Evolutionary conservation across 176 grass and related monocot species (phyloP).

Genomic region (Areca catechu): DNA sequence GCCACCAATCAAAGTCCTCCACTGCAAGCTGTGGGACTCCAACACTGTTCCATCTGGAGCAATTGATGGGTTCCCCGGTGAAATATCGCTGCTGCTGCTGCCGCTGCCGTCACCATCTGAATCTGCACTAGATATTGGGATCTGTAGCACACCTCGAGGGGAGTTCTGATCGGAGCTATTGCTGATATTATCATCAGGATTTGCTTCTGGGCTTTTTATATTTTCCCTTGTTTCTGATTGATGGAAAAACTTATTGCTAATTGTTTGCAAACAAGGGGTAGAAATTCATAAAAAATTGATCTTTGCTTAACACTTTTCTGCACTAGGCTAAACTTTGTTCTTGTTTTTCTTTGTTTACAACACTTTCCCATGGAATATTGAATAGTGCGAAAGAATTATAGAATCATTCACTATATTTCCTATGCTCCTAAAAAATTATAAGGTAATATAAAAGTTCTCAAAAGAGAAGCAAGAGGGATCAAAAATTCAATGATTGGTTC

Average conservation of each 20-base stretch:
- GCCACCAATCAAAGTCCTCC: constrained; percentile 61
- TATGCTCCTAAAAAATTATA: too few species aligned
- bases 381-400: too few species aligned
- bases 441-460: too few species aligned
- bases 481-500: too few species aligned
- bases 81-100: constrained; percentile 24
- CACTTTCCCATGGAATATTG: too few species aligned
- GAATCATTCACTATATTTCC: too few species aligned
- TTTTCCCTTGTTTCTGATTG: constrained; percentile 21
- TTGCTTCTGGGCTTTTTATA: constrained; percentile 10
- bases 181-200: background rate
- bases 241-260: background rate
- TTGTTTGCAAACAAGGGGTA: background rate
- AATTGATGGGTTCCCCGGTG: constrained; percentile 31
- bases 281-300: background rate
- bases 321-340: constrained; percentile 5
- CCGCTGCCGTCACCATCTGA: constrained; percentile 27
- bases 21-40: constrained; percentile 43
- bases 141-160: constrained; percentile 2
- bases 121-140: constrained; percentile 8
- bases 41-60: constrained; percentile 4
- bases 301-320: constrained; percentile 5
- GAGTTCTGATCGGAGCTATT: constrained; percentile 8
- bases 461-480: too few species aligned
- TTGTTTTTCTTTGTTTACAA: too few species aligned